A percentile compares a stretch with the other conserved stretches of the same genome.
phyloP scores from a whole-genome alignment of 139 green algal species.

The Edaphochlamys debaryana region DNA sequence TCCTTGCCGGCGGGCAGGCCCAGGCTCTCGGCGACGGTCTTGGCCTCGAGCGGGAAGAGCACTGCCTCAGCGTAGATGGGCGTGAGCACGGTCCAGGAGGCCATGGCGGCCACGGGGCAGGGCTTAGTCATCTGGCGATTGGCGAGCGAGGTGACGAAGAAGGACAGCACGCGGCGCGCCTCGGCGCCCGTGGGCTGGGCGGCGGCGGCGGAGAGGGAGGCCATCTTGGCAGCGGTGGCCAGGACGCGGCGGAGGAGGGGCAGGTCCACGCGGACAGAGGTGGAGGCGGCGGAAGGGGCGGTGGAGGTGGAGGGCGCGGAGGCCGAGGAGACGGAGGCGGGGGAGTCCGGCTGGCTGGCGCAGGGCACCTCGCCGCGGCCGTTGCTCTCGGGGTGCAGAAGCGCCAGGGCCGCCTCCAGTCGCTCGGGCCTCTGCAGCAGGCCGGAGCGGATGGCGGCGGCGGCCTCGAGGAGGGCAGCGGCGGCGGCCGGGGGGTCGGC shows the following conservation, averaged over 20 bases:
- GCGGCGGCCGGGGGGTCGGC: conserved; percentile 1
- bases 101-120: conserved; percentile 16
- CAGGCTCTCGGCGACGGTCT: neutral
- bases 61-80: conserved; percentile 80
- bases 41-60: conserved; percentile 72
- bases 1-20: neutral
- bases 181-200: conserved; percentile 31
- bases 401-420: conserved; percentile 13
- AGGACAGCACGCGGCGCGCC: conserved; percentile 42
- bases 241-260: conserved; percentile 4
- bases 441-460: neutral
- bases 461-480: neutral
- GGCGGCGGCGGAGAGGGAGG: conserved; percentile 4
- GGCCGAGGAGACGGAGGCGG: too few relatives aligned
- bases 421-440: neutral
- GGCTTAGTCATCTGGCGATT: conserved; percentile 31
- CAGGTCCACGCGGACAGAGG: neutral
- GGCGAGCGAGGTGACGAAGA: conserved; percentile 41
- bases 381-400: conserved; percentile 1
- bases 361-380: neutral
- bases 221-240: conserved; percentile 1
- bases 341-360: too few relatives aligned
- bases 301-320: neutral
- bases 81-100: conserved; percentile 62
- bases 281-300: neutral